Evolutionary conservation across 2,329 filamentous ascomycete genomes (phyloP).

Genomic region (Aspergillus fijiensis): DNA sequence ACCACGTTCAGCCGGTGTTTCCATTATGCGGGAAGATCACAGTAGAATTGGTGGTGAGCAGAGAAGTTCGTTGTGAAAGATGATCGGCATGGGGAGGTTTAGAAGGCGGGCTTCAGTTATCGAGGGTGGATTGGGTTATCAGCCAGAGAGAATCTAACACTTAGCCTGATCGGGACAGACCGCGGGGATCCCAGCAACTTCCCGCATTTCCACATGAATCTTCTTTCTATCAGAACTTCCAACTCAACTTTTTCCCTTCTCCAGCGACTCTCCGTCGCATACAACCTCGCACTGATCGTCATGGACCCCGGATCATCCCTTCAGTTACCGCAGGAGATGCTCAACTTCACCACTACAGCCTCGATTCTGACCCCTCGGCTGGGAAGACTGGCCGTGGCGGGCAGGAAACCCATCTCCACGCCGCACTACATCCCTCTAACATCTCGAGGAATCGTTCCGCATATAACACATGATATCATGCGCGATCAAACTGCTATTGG

Average conservation of each 20-base stretch:
- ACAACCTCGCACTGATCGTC: slow-evolving; percentile 7
- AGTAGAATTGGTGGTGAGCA: neutral
- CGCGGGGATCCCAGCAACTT: neutral
- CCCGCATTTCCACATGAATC: neutral
- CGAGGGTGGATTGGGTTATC: too few species aligned
- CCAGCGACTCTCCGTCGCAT: neutral
- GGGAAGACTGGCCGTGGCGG: slow-evolving; percentile 62
- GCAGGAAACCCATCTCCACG: slow-evolving; percentile 70
- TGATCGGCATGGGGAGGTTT: too few species aligned
- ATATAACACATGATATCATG: slow-evolving; percentile 84
- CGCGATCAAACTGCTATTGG: slow-evolving; percentile 62
- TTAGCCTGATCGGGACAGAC: neutral
- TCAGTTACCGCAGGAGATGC: slow-evolving; percentile 33
- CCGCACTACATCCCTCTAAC: slow-evolving; percentile 78
- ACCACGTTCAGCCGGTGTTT: slow-evolving; percentile 50
- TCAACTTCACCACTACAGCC: slow-evolving; percentile 36
- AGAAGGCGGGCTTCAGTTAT: too few species aligned
- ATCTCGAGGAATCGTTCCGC: slow-evolving; percentile 81
- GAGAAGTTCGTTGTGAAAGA: too few species aligned
- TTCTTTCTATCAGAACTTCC: neutral
- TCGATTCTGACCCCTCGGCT: slow-evolving; percentile 58
- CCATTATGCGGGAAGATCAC: slow-evolving; percentile 9
- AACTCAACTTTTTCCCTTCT: slow-evolving; percentile 4
- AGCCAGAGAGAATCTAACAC: neutral
- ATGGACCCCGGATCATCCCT: slow-evolving; percentile 31